Percentiles rank a stretch among this genome's conserved stretches.
Evolutionary conservation across 805 yeast genomes (phyloP).

Genomic region (Wickerhamomyces strasburgensis): DNA sequence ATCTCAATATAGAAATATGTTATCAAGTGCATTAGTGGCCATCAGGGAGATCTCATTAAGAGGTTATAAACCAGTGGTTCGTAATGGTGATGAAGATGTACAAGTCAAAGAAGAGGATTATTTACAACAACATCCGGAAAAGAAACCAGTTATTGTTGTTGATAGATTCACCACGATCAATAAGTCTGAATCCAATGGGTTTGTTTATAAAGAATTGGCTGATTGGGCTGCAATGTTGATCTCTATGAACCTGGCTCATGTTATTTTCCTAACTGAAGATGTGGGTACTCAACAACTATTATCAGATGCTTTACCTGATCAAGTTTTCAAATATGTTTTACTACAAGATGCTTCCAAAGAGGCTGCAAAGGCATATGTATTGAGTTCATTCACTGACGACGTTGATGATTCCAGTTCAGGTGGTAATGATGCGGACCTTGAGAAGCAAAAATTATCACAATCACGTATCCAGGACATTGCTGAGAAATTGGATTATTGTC

Average conservation of each 20-base stretch:
- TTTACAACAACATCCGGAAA: constrained; percentile 79
- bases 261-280: constrained; percentile 81
- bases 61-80: constrained; percentile 34
- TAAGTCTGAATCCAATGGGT: constrained; percentile 55
- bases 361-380: constrained; percentile 68
- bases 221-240: constrained; percentile 86
- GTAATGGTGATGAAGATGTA: constrained; percentile 28
- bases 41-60: constrained; percentile 58
- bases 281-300: constrained; percentile 68
- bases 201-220: constrained; percentile 67
- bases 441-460: constrained; percentile 19
- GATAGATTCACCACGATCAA: constrained; percentile 59
- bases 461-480: constrained; percentile 7
- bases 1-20: constrained; percentile 73
- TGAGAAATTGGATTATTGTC: constrained; percentile 42
- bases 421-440: constrained; percentile 27
- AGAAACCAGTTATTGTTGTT: constrained; percentile 79
- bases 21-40: constrained; percentile 66
- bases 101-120: constrained; percentile 70
- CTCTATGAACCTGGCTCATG: constrained; percentile 81
- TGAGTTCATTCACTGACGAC: constrained; percentile 43
- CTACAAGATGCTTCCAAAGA: constrained; percentile 76
- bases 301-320: constrained; percentile 73
- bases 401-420: constrained; percentile 14
- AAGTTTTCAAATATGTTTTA: constrained; percentile 70